phyloP scores from a whole-genome alignment of 345 rosid species.

The Murraya koenigii region DNA sequence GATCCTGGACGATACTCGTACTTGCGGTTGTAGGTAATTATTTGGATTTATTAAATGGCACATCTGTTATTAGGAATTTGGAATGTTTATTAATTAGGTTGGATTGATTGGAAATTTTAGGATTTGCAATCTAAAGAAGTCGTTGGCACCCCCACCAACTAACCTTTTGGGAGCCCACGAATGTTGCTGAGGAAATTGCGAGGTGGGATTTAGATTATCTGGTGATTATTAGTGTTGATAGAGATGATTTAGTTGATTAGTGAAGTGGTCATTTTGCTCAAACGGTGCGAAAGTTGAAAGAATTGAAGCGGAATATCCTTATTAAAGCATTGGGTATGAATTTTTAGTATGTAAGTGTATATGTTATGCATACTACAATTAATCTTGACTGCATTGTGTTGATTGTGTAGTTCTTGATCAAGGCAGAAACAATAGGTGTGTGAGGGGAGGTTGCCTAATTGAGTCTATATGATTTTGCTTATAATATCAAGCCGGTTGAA shows the following conservation, averaged over 20 bases:
- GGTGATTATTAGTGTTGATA: constrained; percentile 86
- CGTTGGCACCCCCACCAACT: constrained; percentile 90
- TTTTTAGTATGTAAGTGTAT: background rate
- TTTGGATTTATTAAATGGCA: background rate
- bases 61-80: background rate
- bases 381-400: constrained; percentile 8
- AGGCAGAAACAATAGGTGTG: constrained; percentile 69
- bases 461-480: constrained; percentile 87
- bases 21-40: constrained; percentile 80
- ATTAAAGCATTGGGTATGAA: constrained; percentile 86
- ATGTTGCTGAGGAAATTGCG: constrained; percentile 94
- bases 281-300: constrained; percentile 77
- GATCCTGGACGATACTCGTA: constrained; percentile 92
- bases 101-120: constrained; percentile 22
- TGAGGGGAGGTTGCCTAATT: constrained; percentile 80
- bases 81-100: background rate
- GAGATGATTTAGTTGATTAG: constrained; percentile 83
- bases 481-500: constrained; percentile 70
- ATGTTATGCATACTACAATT: background rate
- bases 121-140: constrained; percentile 93
- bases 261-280: constrained; percentile 78
- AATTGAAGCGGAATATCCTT: constrained; percentile 74
- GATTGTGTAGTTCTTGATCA: constrained; percentile 78
- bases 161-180: constrained; percentile 71
- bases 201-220: constrained; percentile 94